Evolutionary conservation across 148 eudicot species (phyloP).

Genomic region (Bassia scoparia): DNA sequence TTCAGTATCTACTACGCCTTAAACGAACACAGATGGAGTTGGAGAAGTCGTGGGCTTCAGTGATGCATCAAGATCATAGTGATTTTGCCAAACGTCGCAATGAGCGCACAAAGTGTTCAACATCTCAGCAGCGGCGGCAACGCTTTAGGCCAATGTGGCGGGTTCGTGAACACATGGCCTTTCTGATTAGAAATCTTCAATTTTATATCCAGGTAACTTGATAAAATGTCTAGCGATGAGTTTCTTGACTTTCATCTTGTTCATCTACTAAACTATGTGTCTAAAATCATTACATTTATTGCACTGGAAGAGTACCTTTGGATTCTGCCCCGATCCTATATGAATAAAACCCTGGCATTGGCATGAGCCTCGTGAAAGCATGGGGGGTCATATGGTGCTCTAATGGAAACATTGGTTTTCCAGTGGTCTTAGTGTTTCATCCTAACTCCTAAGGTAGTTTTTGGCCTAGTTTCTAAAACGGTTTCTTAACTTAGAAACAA

Average conservation of each 20-base stretch:
- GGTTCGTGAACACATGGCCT: slow-evolving; percentile 97
- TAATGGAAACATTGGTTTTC: background rate
- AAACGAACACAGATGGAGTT: slow-evolving; percentile 98
- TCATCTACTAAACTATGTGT: background rate
- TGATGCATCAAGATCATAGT: slow-evolving; percentile 89
- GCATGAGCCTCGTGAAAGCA: background rate
- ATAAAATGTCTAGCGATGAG: background rate
- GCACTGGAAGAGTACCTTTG: background rate
- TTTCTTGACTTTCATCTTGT: background rate
- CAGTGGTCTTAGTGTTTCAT: no score
- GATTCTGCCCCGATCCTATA: background rate
- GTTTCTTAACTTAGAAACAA: no score
- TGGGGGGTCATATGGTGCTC: background rate
- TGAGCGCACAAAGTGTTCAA: slow-evolving; percentile 41
- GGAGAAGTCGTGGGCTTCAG: slow-evolving; percentile 97
- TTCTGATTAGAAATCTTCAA: slow-evolving; percentile 90
- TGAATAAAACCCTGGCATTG: background rate
- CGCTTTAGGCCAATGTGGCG: slow-evolving; percentile 94
- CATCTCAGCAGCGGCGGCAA: slow-evolving; percentile 67
- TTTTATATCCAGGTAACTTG: slow-evolving; percentile 83
- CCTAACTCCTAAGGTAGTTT: no score
- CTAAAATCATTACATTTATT: background rate
- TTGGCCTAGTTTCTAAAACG: no score
- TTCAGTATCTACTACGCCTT: slow-evolving; percentile 86
- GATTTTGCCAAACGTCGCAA: slow-evolving; percentile 71